These are phyloP conservation scores for Emiliania huxleyi DNA, from an alignment of 78 protist species.

Conservation along the genomic window DNA sequence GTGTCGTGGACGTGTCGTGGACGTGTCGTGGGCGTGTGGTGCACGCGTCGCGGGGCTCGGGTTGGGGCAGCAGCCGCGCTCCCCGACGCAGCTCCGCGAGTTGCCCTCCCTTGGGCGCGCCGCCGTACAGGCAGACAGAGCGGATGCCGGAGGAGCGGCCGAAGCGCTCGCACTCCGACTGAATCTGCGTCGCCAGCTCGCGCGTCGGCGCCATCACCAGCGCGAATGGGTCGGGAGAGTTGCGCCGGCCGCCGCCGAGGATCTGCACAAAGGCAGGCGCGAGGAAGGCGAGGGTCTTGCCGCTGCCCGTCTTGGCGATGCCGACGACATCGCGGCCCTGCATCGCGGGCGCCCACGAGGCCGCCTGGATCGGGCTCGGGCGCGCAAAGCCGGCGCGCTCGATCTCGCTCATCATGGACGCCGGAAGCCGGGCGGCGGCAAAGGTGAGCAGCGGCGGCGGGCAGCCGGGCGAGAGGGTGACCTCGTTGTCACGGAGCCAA, in stretches of 20 bases:
- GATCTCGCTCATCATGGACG: not conserved
- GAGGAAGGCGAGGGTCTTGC: conserved; percentile 93
- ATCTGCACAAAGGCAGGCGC: conserved; percentile 1
- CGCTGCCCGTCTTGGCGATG: conserved; percentile 92
- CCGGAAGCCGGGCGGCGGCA: not conserved
- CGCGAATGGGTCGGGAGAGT: not conserved
- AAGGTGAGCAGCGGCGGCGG: not conserved
- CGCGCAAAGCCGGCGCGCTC: conserved; percentile 51
- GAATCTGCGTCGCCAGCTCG: conserved; percentile 93
- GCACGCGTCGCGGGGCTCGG: too few species aligned
- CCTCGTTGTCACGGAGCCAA: not conserved
- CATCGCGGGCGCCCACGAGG: conserved; percentile 79
- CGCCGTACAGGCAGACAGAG: conserved; percentile 89
- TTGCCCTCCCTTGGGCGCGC: conserved; percentile 85
- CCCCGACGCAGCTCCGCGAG: conserved; percentile 75
- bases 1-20: too few species aligned
- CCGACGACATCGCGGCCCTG: conserved; percentile 92
- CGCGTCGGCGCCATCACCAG: conserved; percentile 97
- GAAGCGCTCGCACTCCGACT: conserved; percentile 72
- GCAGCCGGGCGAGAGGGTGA: not conserved
- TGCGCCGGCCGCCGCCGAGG: not conserved
- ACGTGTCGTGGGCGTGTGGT: too few species aligned
- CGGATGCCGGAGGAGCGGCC: not conserved
- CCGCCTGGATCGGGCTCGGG: conserved; percentile 95
- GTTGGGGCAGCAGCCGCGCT: too few species aligned